Evolutionary conservation across 2,329 filamentous ascomycete species (phyloP), one percentile per base, ranked within the genome.

Genomic region (Chaetomiaceae sp.): DNA sequence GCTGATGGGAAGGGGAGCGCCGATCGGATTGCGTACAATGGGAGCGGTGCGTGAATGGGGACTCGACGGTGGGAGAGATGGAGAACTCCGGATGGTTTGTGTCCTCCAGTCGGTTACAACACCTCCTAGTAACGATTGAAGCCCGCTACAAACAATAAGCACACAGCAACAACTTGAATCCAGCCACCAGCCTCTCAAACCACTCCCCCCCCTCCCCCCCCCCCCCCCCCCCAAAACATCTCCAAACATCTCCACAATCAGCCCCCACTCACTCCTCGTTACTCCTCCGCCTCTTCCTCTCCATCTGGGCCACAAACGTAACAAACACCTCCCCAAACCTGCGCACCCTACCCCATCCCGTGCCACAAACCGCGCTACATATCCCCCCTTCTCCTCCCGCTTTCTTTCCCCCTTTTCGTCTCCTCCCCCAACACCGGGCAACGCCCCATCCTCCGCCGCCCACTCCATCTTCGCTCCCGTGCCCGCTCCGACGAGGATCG

Each of bases 21-120:
- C 3, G 53, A 56, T 29, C 47, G 48, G 5, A 43, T 58, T 32
- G 58, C 53, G 14, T 60, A 61, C 41, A 61, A 60, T 25, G 53
- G 21, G 13, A 42, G 37, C n/a, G 58, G 56, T 2, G 5, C 9
- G 7, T 58, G 32, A 56, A n/a, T 8, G 2, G 0, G 4, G n/a
- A 13, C 25, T 29, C n/a, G 10, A 5, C 13, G 9, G 6, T 5
- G 32, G 16, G 2, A n/a, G 4, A 3, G 13, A n/a, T n/a, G n/a
- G n/a, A n/a, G n/a, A n/a, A n/a, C n/a, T n/a, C n/a, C n/a, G n/a
- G n/a, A n/a, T n/a, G n/a, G n/a, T n/a, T n/a, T n/a, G n/a, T n/a
- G n/a, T n/a, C n/a, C n/a, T n/a, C n/a, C n/a, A n/a, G n/a, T n/a
- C n/a, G n/a, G n/a, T n/a, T n/a, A n/a, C n/a, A n/a, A n/a, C n/a